Evolutionary conservation across 2,329 filamentous ascomycete species (phyloP), one percentile per base, ranked within the genome.

Genomic region (Phyllosticta ampelicida): DNA sequence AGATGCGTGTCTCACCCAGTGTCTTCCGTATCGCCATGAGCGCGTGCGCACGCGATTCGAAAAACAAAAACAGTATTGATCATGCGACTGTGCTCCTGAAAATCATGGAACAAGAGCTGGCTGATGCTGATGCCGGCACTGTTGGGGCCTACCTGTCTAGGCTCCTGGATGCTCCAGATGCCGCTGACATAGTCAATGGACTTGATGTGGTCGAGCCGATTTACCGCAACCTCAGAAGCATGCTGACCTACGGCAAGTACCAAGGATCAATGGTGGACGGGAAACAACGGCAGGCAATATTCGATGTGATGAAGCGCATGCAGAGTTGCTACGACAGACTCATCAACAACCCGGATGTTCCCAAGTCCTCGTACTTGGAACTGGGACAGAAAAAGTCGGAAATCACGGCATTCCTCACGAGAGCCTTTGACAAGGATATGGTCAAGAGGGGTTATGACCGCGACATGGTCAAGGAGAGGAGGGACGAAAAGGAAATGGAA

Each of bases 11-110:
- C 72, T 29, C 56, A 60, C 0, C 65, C 58, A 19, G 65, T 13
- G 83, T 83, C 9, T 89, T 90, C 73, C 81, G 82, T 56, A 80
- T 89, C 52, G 89, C 86, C 56, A 83, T 96, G 76, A 79, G 80
- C 62, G 79, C 83, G 5, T 96, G 90, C 70, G 74, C 83, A 21
- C 81, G 86, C 59, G 90, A 96, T 75, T 86, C 84, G 66, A 84
- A 85, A 58, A 96, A 95, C 69, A 77, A 70, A n/a, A 80, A 85
- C 55, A 81, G 82, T 20, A 80, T 95, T 62, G 72, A 76, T 2
- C 79, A 86, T 63, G 86, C 88, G 4, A 82, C 77, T 54, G 71
- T 76, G 54, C 76, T 95, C 23, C 73, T 96, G 23, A 23, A 58
- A 10, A 19, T 51, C n/a, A 58, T 58, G 56, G 48, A 18, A 26